These are phyloP conservation scores for Colletotrichum ledebouriae DNA, from an alignment of 2,329 filamentous ascomycete genomes.

Conservation along the genomic window DNA sequence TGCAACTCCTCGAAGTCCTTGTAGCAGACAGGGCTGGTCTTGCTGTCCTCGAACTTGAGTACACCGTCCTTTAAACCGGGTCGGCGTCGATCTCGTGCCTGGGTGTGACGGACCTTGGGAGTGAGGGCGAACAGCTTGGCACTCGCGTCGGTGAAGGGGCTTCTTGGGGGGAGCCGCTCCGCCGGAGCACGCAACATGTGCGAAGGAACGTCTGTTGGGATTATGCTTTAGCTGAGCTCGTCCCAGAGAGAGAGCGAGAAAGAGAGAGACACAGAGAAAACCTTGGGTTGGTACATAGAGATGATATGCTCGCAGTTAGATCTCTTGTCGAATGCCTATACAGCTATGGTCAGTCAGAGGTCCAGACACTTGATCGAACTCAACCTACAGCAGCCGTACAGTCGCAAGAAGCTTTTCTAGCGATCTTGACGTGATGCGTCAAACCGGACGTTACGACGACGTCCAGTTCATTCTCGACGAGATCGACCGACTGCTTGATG, in stretches of 20 bases:
- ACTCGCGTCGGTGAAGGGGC: conserved; percentile 16
- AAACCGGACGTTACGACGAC: neutral
- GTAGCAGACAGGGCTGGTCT: conserved; percentile 36
- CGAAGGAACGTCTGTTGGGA: conserved; percentile 29
- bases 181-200: conserved; percentile 33
- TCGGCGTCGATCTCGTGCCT: conserved; percentile 18
- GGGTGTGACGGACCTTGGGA: conserved; percentile 28
- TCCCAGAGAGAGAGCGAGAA: too few species aligned
- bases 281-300: conserved; percentile 19
- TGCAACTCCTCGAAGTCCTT: conserved; percentile 13
- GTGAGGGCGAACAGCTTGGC: conserved; percentile 19
- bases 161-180: conserved; percentile 31
- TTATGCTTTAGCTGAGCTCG: neutral
- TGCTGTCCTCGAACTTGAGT: conserved; percentile 22
- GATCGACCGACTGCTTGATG: conserved; percentile 20
- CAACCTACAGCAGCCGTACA: conserved; percentile 30
- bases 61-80: conserved; percentile 34
- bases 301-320: conserved; percentile 41
- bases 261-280: too few species aligned
- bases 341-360: neutral
- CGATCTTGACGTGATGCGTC: conserved; percentile 5
- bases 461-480: neutral
- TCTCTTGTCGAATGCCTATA: conserved; percentile 25
- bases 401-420: conserved; percentile 7
- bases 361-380: neutral